A percentile compares a stretch with the other conserved stretches of the same genome.
phyloP scores from a whole-genome alignment of 2,329 filamentous ascomycete genomes.

The Aureobasidium namibiae region DNA sequence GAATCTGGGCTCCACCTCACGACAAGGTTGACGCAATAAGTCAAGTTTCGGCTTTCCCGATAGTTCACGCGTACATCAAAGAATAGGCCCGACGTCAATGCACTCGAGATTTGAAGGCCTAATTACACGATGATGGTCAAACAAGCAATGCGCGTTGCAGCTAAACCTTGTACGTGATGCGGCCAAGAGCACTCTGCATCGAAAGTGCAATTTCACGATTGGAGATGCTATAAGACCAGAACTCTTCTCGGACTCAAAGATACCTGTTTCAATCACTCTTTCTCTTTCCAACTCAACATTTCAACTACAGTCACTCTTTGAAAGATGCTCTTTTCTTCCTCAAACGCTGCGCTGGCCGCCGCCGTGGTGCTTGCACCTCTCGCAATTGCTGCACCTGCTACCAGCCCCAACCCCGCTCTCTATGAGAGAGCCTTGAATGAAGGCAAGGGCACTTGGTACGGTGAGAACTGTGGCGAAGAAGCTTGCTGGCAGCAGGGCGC shows the following conservation, averaged over 20 bases:
- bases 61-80: background rate
- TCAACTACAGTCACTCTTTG: background rate
- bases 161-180: background rate
- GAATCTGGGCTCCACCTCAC: background rate
- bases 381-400: conserved; percentile 3
- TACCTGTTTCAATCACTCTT: background rate
- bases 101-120: background rate
- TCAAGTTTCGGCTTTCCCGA: background rate
- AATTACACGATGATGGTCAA: background rate
- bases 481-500: conserved; percentile 17
- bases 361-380: background rate
- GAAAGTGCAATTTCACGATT: background rate
- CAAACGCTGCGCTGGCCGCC: conserved; percentile 4
- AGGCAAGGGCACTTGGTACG: conserved; percentile 13
- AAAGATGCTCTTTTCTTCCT: conserved; percentile 6
- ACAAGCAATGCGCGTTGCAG: background rate
- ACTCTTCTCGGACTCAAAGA: background rate
- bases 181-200: background rate
- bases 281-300: background rate
- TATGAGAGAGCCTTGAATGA: background rate
- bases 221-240: background rate
- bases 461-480: conserved; percentile 15
- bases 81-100: background rate
- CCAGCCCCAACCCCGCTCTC: background rate
- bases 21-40: background rate